Evolutionary conservation across 176 grass and related monocot genomes (phyloP).

Genomic region (Coix lacrymajobi): DNA sequence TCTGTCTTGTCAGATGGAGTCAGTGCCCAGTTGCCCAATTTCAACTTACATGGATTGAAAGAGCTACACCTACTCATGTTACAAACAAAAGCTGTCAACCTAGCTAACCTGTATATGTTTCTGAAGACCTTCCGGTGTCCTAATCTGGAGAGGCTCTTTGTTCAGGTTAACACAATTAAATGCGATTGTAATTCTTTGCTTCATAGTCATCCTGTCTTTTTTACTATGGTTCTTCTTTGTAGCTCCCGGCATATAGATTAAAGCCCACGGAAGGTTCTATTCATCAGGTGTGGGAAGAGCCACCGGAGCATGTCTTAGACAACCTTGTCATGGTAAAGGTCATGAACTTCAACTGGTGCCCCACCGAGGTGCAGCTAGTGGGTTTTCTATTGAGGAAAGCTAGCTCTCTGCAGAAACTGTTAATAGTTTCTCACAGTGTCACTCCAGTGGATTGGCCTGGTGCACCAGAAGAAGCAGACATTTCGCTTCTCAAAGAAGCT

Average conservation of each 20-base stretch:
- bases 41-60: slow-evolving; percentile 35
- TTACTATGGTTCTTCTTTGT: neutral
- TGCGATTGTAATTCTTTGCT: neutral
- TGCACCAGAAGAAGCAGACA: too few relatives aligned
- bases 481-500: neutral
- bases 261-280: neutral
- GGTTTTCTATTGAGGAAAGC: slow-evolving; percentile 18
- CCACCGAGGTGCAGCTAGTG: neutral
- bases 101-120: slow-evolving; percentile 45
- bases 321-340: slow-evolving; percentile 18
- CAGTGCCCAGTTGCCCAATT: neutral
- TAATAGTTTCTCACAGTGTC: neutral
- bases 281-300: neutral
- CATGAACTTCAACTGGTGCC: neutral
- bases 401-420: neutral
- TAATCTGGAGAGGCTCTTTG: slow-evolving; percentile 48
- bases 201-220: neutral
- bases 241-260: neutral
- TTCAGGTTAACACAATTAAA: slow-evolving; percentile 36
- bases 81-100: slow-evolving; percentile 36
- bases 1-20: slow-evolving; percentile 3
- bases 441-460: neutral
- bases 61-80: slow-evolving; percentile 56
- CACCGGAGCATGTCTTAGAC: neutral
- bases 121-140: slow-evolving; percentile 34